Conservation (phyloP, 768 basidiomycete genomes). For the Rhodosporidiobolus sp. region DNA sequence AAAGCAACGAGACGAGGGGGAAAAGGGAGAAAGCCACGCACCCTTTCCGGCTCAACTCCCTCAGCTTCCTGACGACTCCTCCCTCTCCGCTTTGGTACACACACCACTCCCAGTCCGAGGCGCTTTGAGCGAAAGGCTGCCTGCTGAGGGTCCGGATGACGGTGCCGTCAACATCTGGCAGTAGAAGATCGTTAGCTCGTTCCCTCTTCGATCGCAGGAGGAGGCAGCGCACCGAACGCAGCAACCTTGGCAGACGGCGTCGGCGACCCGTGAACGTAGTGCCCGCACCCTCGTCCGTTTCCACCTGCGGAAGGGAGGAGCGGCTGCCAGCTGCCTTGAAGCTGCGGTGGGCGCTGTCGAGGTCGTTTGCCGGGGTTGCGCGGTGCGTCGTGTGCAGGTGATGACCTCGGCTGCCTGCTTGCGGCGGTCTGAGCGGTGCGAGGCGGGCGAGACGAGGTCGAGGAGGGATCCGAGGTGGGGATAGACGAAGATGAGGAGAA, state of each 20-base stretch:
- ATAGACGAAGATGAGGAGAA: neutral
- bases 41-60: slow-evolving; percentile 42
- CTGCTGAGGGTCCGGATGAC: slow-evolving; percentile 46
- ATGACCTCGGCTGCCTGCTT: neutral
- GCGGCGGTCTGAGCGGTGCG: neutral
- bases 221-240: slow-evolving; percentile 8
- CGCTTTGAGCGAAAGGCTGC: slow-evolving; percentile 42
- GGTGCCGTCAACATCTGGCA: slow-evolving; percentile 49
- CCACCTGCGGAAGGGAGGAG: neutral
- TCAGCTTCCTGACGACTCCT: slow-evolving; percentile 42
- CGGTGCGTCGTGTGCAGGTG: neutral
- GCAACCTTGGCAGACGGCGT: neutral
- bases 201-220: too few relatives aligned
- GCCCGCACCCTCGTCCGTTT: neutral
- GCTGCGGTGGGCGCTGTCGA: neutral
- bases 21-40: slow-evolving; percentile 27
- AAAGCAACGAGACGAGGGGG: neutral
- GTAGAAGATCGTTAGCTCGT: slow-evolving; percentile 20
- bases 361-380: neutral
- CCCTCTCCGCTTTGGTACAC: slow-evolving; percentile 9
- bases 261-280: neutral
- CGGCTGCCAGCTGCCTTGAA: neutral
- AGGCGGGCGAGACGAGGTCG: neutral
- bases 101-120: slow-evolving; percentile 49
- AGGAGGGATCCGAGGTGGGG: neutral